These are phyloP conservation scores for Bjerkandera adusta DNA, from an alignment of 1,284 basidiomycete genomes.

Conservation along the genomic window DNA sequence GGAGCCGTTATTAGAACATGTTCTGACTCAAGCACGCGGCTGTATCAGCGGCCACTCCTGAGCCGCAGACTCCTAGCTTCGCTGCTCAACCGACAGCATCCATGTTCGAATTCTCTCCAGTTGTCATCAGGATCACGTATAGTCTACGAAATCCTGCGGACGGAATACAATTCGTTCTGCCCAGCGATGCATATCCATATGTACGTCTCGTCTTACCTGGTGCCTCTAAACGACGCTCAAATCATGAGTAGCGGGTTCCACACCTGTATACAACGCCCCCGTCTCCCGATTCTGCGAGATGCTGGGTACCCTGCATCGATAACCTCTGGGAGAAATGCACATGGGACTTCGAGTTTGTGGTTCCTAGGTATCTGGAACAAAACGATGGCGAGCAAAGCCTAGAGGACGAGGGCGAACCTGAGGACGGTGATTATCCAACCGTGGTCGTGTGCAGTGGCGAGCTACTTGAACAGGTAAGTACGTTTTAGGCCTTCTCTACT, in stretches of 20 bases:
- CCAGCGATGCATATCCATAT: constrained; percentile 79
- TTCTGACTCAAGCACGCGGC: not conserved
- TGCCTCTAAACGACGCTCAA: constrained; percentile 16
- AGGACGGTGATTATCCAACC: constrained; percentile 66
- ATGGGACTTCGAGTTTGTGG: constrained; percentile 98
- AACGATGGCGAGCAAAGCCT: constrained; percentile 40
- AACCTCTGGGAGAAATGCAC: constrained; percentile 96
- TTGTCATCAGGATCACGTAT: constrained; percentile 78
- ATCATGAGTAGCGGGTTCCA: constrained; percentile 69
- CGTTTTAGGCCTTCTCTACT: not conserved
- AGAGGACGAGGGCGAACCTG: constrained; percentile 55
- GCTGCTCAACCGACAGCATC: constrained; percentile 38
- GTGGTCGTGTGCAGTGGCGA: constrained; percentile 94
- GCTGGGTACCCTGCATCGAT: constrained; percentile 98
- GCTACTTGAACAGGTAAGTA: constrained; percentile 82
- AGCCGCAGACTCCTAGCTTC: constrained; percentile 69
- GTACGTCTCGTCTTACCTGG: constrained; percentile 39
- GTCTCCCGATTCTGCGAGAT: constrained; percentile 86
- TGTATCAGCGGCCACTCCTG: constrained; percentile 65
- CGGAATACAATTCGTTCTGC: constrained; percentile 85
- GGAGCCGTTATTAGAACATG: constrained; percentile 16
- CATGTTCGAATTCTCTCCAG: constrained; percentile 71
- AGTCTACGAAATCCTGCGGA: constrained; percentile 79
- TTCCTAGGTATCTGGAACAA: constrained; percentile 84
- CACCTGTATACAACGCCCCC: constrained; percentile 92